phyloP scores from a whole-genome alignment of 2,329 filamentous ascomycete genomes.

The Tolypocladium ovalisporum region DNA sequence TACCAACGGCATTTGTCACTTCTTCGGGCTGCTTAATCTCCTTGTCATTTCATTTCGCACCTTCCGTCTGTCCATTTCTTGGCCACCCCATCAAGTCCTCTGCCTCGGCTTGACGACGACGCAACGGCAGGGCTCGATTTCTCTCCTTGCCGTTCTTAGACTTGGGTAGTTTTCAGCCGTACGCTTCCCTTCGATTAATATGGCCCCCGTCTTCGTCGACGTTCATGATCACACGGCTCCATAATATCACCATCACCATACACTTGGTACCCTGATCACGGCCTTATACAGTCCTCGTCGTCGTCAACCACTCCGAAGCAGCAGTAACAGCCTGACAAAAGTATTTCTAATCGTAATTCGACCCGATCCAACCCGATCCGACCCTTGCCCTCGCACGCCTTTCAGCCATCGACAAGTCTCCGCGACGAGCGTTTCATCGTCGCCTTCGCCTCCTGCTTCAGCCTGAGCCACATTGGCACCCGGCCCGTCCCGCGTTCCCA shows the following conservation, averaged over 20 bases:
- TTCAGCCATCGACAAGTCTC: background rate
- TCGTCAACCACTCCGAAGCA: background rate
- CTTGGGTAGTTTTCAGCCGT: no score
- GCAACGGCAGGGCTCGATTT: background rate
- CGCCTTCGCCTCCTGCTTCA: background rate
- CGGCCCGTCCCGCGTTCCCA: background rate
- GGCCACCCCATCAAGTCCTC: background rate
- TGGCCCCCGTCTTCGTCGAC: background rate
- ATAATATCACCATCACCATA: background rate
- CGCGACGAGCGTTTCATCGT: background rate
- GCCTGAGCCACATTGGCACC: background rate
- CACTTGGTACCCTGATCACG: background rate
- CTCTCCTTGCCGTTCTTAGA: background rate
- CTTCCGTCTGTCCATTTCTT: background rate
- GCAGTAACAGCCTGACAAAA: background rate
- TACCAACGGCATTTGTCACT: background rate
- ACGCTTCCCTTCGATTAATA: no score
- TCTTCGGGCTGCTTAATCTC: background rate
- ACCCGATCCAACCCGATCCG: background rate
- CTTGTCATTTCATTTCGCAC: background rate
- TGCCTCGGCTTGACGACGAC: background rate
- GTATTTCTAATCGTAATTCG: background rate
- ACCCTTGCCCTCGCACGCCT: background rate
- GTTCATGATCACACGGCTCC: background rate
- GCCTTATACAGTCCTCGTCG: background rate